Base-by-base conservation (phyloP, 257 asterid genomes). In the Cordia subcordata region DNA sequence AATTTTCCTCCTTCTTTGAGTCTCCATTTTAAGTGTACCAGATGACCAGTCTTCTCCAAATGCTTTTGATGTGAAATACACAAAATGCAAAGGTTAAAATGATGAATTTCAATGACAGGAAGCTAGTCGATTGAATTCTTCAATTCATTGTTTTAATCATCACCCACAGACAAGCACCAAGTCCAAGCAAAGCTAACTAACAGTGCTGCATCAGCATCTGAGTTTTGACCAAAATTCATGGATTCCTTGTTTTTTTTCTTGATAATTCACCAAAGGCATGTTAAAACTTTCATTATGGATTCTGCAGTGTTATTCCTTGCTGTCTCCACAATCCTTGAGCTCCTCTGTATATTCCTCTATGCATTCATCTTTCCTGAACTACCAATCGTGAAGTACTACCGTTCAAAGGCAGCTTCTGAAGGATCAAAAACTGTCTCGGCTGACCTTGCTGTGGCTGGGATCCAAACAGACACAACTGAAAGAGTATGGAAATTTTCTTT, bases 391-490 rank as follows among this genome's bases (percentile, higher is more conserved):
- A 78, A 78, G 70, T 42, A 70, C 57, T 78, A 70, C 15, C 80
- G 78, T 0, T 53, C 76, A 18, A 78, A 78, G 71, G 83, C 78
- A 27, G 86, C 96, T 27, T 59, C 66, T 13, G 87, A 90, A 75
- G 97, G 96, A 20, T 87, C 96, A 9, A 87, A 73, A 72, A 90
- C 96, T 5, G 94, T 90, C 42, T 12, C 85, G 22, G 84, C 96
- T 9, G 97, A 87, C 56, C 85, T 90, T n/a, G 94, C 96, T 60
- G 97, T 81, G 21, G 94, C 72, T 11, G 90, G 94, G 11, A 75
- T 87, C 57, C 72, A 76, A 15, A 27, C 73, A 39, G 23, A 65
- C 19, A 63, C 66, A 56, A 61, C 44, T 12, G 68, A 35, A 46
- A 60, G 9, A 15, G 79, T 68, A 57, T 0, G 0, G 40, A 5